These are phyloP conservation scores for Chytriomyces hyalinus DNA, from an alignment of 192 early-diverging fungal genomes.

Conservation along the genomic window DNA sequence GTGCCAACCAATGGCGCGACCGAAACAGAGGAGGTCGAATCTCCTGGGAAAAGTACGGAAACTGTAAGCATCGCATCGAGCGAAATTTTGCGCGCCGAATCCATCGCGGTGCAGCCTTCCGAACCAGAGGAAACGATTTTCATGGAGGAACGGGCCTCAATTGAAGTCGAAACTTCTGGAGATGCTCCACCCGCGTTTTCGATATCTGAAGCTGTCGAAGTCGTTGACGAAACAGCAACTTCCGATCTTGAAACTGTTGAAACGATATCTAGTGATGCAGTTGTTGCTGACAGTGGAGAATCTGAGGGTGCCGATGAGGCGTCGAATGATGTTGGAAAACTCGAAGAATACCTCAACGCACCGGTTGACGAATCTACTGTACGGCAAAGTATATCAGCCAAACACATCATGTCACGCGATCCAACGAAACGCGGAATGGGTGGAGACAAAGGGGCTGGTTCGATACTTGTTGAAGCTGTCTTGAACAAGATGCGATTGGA, in stretches of 20 bases:
- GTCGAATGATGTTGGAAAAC: background rate
- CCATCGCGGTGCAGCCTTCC: background rate
- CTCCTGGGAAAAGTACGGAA: background rate
- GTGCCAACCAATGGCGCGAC: background rate
- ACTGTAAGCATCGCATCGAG: background rate
- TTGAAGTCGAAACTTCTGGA: background rate
- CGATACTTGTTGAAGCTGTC: slow-evolving; percentile 1
- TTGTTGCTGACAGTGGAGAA: background rate
- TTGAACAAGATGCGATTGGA: slow-evolving; percentile 4
- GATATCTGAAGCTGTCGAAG: background rate
- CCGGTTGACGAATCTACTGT: slow-evolving; percentile 33
- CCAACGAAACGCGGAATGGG: background rate
- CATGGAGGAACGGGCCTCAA: background rate
- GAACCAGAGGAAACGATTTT: background rate
- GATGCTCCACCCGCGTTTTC: background rate
- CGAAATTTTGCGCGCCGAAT: no score
- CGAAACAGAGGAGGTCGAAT: background rate
- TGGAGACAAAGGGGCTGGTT: background rate
- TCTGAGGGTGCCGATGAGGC: background rate
- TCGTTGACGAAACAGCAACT: background rate
- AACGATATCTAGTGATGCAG: slow-evolving; percentile 1
- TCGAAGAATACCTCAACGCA: slow-evolving; percentile 44
- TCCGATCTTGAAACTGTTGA: background rate
- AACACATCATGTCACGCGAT: slow-evolving; percentile 30
- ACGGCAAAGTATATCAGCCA: slow-evolving; percentile 46